Evolutionary conservation across 148 eudicot genomes (phyloP).

Genomic region (Talinum fruticosum): DNA sequence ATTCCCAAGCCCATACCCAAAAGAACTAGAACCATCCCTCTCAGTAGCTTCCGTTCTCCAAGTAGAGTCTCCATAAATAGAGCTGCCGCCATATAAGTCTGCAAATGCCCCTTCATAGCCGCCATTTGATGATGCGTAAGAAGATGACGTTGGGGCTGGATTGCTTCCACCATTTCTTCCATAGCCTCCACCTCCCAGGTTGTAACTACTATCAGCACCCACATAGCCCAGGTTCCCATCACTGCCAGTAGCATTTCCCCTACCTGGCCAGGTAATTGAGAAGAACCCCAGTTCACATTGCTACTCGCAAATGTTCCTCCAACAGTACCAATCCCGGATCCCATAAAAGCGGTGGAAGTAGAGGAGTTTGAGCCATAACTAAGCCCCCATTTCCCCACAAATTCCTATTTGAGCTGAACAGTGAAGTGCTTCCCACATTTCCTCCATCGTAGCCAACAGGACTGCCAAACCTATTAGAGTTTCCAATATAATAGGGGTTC

Average conservation of each 20-base stretch:
- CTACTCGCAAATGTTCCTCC: constrained; percentile 38
- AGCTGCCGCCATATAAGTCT: constrained; percentile 54
- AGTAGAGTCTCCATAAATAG: constrained; percentile 52
- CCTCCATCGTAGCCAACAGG: constrained; percentile 46
- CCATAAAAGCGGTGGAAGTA: constrained; percentile 33
- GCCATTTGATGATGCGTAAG: constrained; percentile 42
- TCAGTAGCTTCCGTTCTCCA: constrained; percentile 61
- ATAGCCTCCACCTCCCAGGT: constrained; percentile 45
- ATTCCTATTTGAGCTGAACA: constrained; percentile 47
- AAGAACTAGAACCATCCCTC: constrained; percentile 49
- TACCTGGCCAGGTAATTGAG: constrained; percentile 42
- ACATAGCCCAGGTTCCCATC: constrained; percentile 51
- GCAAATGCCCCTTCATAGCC: constrained; percentile 53
- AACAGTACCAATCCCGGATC: constrained; percentile 32
- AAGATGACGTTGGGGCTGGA: constrained; percentile 42
- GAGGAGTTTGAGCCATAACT: constrained; percentile 26
- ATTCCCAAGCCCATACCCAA: constrained; percentile 57
- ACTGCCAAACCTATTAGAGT: constrained; percentile 41
- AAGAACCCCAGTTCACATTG: constrained; percentile 50
- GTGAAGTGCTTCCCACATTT: constrained; percentile 45
- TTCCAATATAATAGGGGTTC: constrained; percentile 44
- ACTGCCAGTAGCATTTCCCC: constrained; percentile 33
- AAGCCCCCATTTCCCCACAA: constrained; percentile 54
- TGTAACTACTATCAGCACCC: constrained; percentile 42
- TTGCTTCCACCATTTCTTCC: constrained; percentile 45